Evolutionary conservation across 2,329 filamentous ascomycete species (phyloP), one percentile per base, ranked within the genome.

Genomic region (Aspergillus proliferans): DNA sequence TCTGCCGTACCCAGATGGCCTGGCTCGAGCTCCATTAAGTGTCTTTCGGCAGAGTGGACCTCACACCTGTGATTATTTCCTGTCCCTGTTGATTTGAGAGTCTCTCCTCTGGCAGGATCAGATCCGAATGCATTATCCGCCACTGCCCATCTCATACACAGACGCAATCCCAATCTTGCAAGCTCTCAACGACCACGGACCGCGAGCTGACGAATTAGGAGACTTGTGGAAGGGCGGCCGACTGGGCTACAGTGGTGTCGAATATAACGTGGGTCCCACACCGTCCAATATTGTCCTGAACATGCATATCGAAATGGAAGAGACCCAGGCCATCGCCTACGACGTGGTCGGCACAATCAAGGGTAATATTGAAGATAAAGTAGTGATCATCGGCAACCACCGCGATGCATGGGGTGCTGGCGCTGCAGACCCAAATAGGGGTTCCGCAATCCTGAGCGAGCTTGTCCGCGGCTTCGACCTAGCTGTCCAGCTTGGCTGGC

Each of bases 391-490:
- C 10, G 77, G 76, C 3, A 79, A 79, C 24, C 77, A 79, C 51
- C 70, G 76, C 9, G 77, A 80, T 59, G 75, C 76, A 0, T 79
- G 76, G 76, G 76, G 77, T 3, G 65, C 76, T 12, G 76, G 77
- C 2, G 77, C 76, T 0, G 74, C 73, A 0, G 77, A 80, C 43
- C 75, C 75, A 1, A 78, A 78, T 38, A 75, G 71, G 5, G 77
- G 77, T 0, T 73, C 71, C 2, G 72, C 74, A 1, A 68, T 76
- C 2, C 57, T 79, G 12, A 69, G 77, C 15, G 77, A 79, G 45
- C 59, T 79, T 4, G 68, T 71, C 1, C 75, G 72, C 43, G 74
- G 73, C 0, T 76, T 79, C 45, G 71, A 73, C 2, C 69, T 67
- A 15, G 67, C 78, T 0, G 53, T 73, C 4, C 64, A 68, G 18